Percentiles rank a stretch among this genome's conserved stretches.
Conservation (phyloP, 352 stramenopile species). For the Globisporangium sylvaticum region DNA sequence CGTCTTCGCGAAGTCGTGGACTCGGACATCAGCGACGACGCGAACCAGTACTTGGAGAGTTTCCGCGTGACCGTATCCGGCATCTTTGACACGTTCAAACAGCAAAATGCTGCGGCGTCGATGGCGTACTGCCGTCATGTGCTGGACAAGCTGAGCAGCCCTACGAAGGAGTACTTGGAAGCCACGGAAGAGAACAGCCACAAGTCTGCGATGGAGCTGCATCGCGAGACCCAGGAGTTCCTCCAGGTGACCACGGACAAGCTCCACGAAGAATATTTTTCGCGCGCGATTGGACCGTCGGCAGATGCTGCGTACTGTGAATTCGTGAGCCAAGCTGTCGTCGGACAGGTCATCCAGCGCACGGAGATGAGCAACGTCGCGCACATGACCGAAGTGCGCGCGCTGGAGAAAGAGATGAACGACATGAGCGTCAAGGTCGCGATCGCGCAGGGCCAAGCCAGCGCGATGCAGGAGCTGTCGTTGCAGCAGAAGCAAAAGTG, state of each 20-base stretch:
- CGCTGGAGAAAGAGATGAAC: constrained; percentile 80
- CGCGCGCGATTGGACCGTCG: constrained; percentile 62
- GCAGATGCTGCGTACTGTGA: constrained; percentile 79
- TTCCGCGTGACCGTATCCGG: constrained; percentile 48
- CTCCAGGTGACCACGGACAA: constrained; percentile 44
- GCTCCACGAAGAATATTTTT: constrained; percentile 61
- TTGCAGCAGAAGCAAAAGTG: constrained; percentile 77
- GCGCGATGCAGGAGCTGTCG: constrained; percentile 78
- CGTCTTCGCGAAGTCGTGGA: constrained; percentile 68
- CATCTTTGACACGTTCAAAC: constrained; percentile 50
- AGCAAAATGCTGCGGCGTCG: constrained; percentile 78
- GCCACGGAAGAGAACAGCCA: constrained; percentile 26
- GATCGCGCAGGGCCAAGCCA: constrained; percentile 73
- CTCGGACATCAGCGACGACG: constrained; percentile 57
- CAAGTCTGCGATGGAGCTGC: constrained; percentile 74
- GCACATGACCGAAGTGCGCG: constrained; percentile 72
- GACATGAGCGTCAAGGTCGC: constrained; percentile 80
- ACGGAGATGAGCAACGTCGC: constrained; percentile 69
- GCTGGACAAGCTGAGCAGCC: constrained; percentile 37
- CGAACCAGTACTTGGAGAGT: constrained; percentile 55
- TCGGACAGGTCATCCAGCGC: constrained; percentile 70
- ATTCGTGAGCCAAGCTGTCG: constrained; percentile 73
- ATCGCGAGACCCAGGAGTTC: constrained; percentile 64
- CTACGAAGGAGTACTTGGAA: constrained; percentile 38
- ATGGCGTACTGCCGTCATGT: constrained; percentile 81